Evolutionary conservation across 1,284 basidiomycete genomes (phyloP).

Genomic region (Ustilago loliicola): DNA sequence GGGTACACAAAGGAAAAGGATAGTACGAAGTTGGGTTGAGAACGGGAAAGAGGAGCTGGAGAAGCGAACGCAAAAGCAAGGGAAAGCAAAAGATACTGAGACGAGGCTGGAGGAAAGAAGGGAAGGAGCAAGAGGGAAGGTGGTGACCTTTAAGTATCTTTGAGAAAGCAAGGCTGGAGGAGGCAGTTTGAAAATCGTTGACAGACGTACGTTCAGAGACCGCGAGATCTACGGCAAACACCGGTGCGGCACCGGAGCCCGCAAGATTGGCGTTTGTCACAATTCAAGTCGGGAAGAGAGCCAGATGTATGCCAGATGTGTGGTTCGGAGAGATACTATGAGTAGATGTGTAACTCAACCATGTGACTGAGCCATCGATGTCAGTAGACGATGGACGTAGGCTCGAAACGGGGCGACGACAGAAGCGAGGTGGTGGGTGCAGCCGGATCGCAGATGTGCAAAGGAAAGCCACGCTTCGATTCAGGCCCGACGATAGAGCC

Average conservation of each 20-base stretch:
- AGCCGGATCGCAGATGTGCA: neutral
- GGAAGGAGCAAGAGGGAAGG: slow-evolving; percentile 1
- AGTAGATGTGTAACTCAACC: slow-evolving; percentile 27
- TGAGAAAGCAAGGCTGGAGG: neutral
- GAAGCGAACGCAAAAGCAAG: slow-evolving; percentile 41
- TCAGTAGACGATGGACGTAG: neutral
- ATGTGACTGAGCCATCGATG: neutral
- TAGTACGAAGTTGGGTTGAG: slow-evolving; percentile 24
- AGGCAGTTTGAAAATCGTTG: neutral
- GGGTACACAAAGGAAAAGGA: slow-evolving; percentile 47
- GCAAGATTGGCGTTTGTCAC: slow-evolving; percentile 4
- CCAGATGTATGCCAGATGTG: neutral
- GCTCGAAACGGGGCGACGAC: neutral
- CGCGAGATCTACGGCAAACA: neutral
- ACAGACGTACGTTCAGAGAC: neutral
- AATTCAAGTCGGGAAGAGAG: slow-evolving; percentile 5
- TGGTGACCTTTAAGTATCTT: slow-evolving; percentile 30
- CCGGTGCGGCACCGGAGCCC: slow-evolving; percentile 14
- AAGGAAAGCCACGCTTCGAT: slow-evolving; percentile 13
- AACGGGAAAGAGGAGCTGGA: slow-evolving; percentile 34
- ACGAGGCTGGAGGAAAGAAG: slow-evolving; percentile 31
- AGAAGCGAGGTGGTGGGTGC: slow-evolving; percentile 9
- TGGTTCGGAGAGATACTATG: neutral
- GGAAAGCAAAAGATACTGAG: slow-evolving; percentile 40
- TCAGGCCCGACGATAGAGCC: slow-evolving; percentile 18